Base-by-base conservation (phyloP, 768 basidiomycete species). In the Kwoniella sp. region DNA sequence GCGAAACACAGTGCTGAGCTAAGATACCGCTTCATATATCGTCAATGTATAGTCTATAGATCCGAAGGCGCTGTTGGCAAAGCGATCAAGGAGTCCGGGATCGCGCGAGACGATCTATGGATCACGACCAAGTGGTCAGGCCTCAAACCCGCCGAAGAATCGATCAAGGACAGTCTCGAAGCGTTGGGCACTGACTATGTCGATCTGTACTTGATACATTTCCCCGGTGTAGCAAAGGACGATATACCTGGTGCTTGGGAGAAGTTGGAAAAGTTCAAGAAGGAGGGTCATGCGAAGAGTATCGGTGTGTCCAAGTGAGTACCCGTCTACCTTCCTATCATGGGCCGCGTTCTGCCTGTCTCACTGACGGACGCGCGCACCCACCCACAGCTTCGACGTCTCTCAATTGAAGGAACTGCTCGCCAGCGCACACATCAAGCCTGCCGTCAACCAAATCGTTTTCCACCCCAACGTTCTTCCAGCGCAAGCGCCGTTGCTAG, bases 91-190 rank as follows among this genome's bases (percentile, higher is more conserved):
- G 58, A 67, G 45, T 69, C 66, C 34, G 72, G 67, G 0, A 29
- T 70, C 1, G 12, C 65, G 12, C 56, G 77, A 26, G 38, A 62
- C 2, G 65, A 76, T 15, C 47, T 76, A 13, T 79, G 47, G 51
- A 65, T 79, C 41, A 79, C 77, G 1, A 75, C 73, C 48, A 76
- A 76, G 57, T 75, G 70, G 65, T 63, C 52, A 34, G 66, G 58
- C n/a, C 23, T 53, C 22, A 57, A 37, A 8, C 15, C 41, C 2
- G 58, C 57, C 26, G 29, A 30, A 26, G 48, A 68, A 47, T 59
- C 69, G 20, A 57, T 58, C 31, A 20, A 60, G n/a, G 68, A 61
- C 20, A 67, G 66, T 51, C 61, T 75, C 23, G 55, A 69, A 29
- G 66, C 70, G 50, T 61, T 75, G 13, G 62, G 62, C 12, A 55